Evolutionary conservation across 2,329 filamentous ascomycete genomes (phyloP), one percentile per base, ranked within the genome.

Genomic region (Penicillium psychrosexuale): DNA sequence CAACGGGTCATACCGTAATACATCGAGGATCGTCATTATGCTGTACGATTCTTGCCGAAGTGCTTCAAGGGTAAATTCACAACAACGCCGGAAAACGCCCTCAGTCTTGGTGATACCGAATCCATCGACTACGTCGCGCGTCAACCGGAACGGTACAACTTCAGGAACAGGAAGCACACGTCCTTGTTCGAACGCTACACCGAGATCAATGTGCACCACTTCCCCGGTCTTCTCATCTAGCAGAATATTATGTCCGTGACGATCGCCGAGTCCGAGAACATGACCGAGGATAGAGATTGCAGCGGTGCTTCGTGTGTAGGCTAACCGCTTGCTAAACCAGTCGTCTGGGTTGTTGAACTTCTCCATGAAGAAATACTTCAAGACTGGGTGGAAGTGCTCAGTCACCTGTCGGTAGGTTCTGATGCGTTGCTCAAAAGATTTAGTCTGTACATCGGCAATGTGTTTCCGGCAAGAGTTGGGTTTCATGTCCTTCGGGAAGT

Each of bases 1-100:
- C 58, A 99, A 77, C 1, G 94, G 95, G 79, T 99, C 94, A 74
- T 97, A 97, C n/a, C 95, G 88, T 56, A 99, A 78, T 22, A 99
- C 95, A 69, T 99, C 95, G 19, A 99, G 84, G 50, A 99, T 91
- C 0, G 94, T 97, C 92, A 97, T 97, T 76, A 99, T 99, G 42
- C 89, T 92, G 70, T 96, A 95, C 12, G 90, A 90, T 71, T 99
- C 94, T 66, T 96, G 89, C n/a, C 94, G 87, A 34, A 99, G 79
- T 1, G 95, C 92, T 59, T 97, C 91, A 31, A 99, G 84, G 0
- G 92, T 97, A 71, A 97, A 97, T 71, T 99, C 95, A 72, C 94
- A 99, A 75, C 93, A 97, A n/a, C 95, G 85, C 8, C 94, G 85
- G 77, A 97, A 99, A 0, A 97, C 91, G 3, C 94, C 94, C 72